Conservation (phyloP, 2,329 filamentous ascomycete genomes). For the Aureobasidium sp. region DNA sequence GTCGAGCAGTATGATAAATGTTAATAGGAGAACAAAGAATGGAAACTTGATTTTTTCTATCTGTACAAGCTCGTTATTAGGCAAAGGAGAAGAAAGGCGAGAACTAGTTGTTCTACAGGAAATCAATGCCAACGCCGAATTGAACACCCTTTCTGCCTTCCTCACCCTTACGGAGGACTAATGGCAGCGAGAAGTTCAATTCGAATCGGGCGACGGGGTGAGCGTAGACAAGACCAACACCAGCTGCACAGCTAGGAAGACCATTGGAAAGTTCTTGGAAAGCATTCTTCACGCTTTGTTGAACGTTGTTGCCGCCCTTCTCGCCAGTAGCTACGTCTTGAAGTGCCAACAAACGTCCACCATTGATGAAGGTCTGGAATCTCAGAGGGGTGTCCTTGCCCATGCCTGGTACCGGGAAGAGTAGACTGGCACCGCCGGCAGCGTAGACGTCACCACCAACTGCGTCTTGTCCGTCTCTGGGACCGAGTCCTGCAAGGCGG, state of each 20-base stretch:
- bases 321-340: slow-evolving; percentile 40
- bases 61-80: slow-evolving; percentile 9
- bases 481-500: slow-evolving; percentile 79
- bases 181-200: slow-evolving; percentile 85
- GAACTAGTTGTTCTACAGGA: slow-evolving; percentile 54
- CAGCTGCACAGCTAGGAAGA: slow-evolving; percentile 76
- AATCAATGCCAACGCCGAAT: slow-evolving; percentile 94
- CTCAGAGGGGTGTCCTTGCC: slow-evolving; percentile 78
- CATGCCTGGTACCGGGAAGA: slow-evolving; percentile 75
- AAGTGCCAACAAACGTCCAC: slow-evolving; percentile 74
- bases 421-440: slow-evolving; percentile 77
- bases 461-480: slow-evolving; percentile 76
- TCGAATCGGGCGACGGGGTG: slow-evolving; percentile 91
- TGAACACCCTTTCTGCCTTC: slow-evolving; percentile 85
- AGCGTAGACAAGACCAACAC: slow-evolving; percentile 86
- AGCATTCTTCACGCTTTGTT: slow-evolving; percentile 53
- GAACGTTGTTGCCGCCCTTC: slow-evolving; percentile 45
- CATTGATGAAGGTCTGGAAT: slow-evolving; percentile 86
- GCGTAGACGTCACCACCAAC: slow-evolving; percentile 89
- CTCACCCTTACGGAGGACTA: slow-evolving; percentile 76
- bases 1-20: not conserved
- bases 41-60: slow-evolving; percentile 9
- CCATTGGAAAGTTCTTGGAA: slow-evolving; percentile 65
- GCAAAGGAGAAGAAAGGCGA: not conserved
- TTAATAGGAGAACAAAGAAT: not conserved